Evolutionary conservation across 208 protist genomes (phyloP).

Genomic region (Crithidia expoeki): DNA sequence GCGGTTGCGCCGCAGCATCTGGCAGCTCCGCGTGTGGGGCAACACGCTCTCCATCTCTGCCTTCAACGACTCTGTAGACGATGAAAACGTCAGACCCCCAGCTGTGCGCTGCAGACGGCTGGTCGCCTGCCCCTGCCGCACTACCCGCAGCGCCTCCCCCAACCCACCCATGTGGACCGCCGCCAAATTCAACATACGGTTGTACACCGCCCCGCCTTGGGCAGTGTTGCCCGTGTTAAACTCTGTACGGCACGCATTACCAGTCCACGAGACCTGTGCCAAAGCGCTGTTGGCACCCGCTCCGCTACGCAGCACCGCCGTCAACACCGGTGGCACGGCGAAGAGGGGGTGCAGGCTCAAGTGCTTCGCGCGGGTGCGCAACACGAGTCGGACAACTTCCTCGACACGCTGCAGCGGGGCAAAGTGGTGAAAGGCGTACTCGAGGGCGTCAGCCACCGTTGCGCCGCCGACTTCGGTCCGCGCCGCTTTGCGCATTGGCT

Average conservation of each 20-base stretch:
- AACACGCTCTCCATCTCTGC: constrained; percentile 27
- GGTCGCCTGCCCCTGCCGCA: constrained; percentile 9
- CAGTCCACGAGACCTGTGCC: not conserved
- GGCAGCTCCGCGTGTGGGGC: constrained; percentile 20
- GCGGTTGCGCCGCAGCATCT: not conserved
- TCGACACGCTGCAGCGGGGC: constrained; percentile 21
- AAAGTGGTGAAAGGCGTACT: constrained; percentile 23
- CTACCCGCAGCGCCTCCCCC: constrained; percentile 27
- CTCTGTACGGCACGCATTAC: constrained; percentile 20
- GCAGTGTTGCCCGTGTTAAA: constrained; percentile 14
- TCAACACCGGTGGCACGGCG: constrained; percentile 11
- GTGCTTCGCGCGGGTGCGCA: constrained; percentile 19
- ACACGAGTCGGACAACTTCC: constrained; percentile 28
- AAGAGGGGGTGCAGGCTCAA: constrained; percentile 27
- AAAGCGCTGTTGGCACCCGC: not conserved
- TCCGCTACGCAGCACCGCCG: constrained; percentile 1
- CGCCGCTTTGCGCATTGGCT: constrained; percentile 3
- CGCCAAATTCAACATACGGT: constrained; percentile 24
- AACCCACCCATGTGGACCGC: constrained; percentile 33
- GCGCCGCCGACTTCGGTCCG: constrained; percentile 18
- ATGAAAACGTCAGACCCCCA: not conserved
- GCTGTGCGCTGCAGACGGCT: not conserved
- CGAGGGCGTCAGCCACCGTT: constrained; percentile 25
- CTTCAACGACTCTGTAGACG: constrained; percentile 11
- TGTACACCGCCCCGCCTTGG: constrained; percentile 32